These are phyloP conservation scores for Beauveria varroae DNA, from an alignment of 2,329 filamentous ascomycete species.

Conservation along the genomic window DNA sequence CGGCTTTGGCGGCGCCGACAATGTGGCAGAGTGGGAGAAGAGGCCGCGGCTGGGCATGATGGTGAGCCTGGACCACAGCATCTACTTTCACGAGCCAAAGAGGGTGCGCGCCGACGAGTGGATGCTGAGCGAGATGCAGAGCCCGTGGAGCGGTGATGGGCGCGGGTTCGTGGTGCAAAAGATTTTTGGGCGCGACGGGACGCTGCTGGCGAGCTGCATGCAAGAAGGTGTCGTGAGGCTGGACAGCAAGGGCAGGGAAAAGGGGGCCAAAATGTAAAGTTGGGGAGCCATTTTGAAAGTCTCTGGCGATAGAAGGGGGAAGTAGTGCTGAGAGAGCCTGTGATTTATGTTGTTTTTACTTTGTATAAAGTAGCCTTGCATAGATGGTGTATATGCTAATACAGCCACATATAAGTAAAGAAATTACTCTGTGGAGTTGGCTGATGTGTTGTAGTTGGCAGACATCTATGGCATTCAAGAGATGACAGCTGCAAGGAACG, in stretches of 20 bases:
- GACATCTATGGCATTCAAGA: too few relatives aligned
- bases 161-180: conserved; percentile 68
- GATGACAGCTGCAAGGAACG: too few relatives aligned
- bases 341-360: neutral
- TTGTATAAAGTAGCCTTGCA: too few relatives aligned
- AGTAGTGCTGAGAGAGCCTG: neutral
- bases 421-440: too few relatives aligned
- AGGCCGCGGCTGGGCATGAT: conserved; percentile 70
- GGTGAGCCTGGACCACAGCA: conserved; percentile 71
- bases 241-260: conserved; percentile 32
- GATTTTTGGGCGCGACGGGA: conserved; percentile 65
- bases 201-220: conserved; percentile 67
- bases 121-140: conserved; percentile 76
- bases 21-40: conserved; percentile 36
- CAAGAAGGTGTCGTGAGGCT: conserved; percentile 60
- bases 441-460: too few relatives aligned
- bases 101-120: conserved; percentile 59
- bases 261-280: conserved; percentile 27
- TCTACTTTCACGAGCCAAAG: conserved; percentile 58
- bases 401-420: too few relatives aligned
- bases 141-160: conserved; percentile 72
- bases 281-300: too few relatives aligned
- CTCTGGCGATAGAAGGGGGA: too few relatives aligned
- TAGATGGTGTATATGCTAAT: too few relatives aligned
- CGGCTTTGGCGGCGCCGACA: conserved; percentile 16